phyloP scores from a whole-genome alignment of 2,329 filamentous ascomycete genomes.

The Trichoderma oligosporum region DNA sequence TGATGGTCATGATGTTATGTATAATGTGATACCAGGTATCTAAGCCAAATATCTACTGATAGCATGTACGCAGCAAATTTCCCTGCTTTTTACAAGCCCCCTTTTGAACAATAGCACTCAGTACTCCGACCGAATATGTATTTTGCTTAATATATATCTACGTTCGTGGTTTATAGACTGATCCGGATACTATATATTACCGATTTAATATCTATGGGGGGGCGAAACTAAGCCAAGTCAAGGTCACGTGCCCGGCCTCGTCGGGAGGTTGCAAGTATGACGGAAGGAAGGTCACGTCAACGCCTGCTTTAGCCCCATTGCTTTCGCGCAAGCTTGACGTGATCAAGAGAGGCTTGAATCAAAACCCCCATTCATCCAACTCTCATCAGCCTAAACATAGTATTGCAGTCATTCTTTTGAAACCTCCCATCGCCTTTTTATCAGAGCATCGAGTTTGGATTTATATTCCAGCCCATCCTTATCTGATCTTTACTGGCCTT shows the following conservation, averaged over 20 bases:
- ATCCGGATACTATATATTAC: no score
- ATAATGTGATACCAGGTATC: no score
- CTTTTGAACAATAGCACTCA: background rate
- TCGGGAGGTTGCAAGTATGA: slow-evolving; percentile 29
- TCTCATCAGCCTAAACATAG: background rate
- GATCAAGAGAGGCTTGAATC: slow-evolving; percentile 25
- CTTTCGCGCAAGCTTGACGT: slow-evolving; percentile 29
- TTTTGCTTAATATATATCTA: no score
- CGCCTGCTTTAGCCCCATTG: slow-evolving; percentile 6
- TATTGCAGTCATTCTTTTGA: slow-evolving; percentile 12
- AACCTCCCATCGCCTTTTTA: background rate
- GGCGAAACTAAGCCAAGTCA: background rate
- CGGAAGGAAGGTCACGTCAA: slow-evolving; percentile 28
- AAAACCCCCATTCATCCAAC: background rate
- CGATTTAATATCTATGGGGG: no score
- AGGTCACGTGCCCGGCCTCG: slow-evolving; percentile 30
- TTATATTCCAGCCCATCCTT: background rate
- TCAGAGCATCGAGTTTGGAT: slow-evolving; percentile 1
- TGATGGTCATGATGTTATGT: background rate
- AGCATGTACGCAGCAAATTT: background rate
- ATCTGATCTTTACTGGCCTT: background rate
- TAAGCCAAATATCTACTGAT: no score
- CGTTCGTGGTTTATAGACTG: no score
- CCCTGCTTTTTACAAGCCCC: background rate
- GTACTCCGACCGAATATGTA: no score